These are phyloP conservation scores for Tirmania nivea DNA, from an alignment of 495 filamentous ascomycete species.

Conservation along the genomic window DNA sequence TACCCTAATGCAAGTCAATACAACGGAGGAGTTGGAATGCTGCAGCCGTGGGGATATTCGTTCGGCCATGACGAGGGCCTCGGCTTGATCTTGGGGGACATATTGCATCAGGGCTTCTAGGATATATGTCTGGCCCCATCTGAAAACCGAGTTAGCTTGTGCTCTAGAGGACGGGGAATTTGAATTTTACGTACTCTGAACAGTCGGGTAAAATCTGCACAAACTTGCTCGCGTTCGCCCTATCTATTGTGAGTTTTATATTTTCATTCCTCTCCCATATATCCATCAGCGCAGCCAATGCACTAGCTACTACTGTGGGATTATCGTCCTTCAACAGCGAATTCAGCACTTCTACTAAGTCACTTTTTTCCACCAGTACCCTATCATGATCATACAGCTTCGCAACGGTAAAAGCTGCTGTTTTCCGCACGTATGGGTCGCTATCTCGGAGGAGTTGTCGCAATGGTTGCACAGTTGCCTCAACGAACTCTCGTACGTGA, in stretches of 20 bases:
- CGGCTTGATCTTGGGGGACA: conserved; percentile 71
- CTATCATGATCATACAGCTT: conserved; percentile 96
- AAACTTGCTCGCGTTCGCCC: conserved; percentile 89
- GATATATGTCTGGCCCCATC: conserved; percentile 98
- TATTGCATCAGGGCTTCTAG: conserved; percentile 96
- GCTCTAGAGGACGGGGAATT: not conserved
- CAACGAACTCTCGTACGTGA: conserved; percentile 89
- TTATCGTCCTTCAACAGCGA: conserved; percentile 82
- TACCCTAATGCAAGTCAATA: conserved; percentile 85
- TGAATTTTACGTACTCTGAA: conserved; percentile 53
- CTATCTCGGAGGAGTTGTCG: conserved; percentile 65
- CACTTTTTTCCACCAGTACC: conserved; percentile 49
- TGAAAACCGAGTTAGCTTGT: conserved; percentile 16
- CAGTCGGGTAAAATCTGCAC: conserved; percentile 91
- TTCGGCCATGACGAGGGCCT: conserved; percentile 77
- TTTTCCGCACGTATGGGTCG: conserved; percentile 96
- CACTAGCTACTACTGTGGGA: conserved; percentile 88
- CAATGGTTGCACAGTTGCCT: conserved; percentile 65
- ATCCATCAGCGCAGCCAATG: conserved; percentile 79
- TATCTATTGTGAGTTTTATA: conserved; percentile 96
- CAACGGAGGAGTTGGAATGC: conserved; percentile 89
- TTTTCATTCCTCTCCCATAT: conserved; percentile 96
- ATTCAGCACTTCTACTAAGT: conserved; percentile 77
- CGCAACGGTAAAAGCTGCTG: conserved; percentile 84
- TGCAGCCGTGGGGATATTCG: conserved; percentile 83